phyloP scores from a whole-genome alignment of 768 basidiomycete species.

The Omphalotus guepiniiformis region DNA sequence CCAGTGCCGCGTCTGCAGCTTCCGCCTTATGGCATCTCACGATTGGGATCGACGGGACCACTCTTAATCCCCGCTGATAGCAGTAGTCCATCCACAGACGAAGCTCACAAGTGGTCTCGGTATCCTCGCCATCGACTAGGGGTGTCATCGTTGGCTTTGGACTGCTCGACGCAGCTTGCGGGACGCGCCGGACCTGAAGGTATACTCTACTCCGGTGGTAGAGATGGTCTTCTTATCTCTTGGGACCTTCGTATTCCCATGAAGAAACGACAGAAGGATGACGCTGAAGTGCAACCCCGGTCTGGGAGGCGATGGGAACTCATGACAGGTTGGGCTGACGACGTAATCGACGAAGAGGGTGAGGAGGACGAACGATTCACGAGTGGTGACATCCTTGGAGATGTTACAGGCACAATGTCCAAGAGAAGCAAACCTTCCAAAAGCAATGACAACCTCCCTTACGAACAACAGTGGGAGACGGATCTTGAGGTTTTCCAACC shows the following conservation, averaged over 20 bases:
- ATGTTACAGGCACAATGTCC: conserved; percentile 39
- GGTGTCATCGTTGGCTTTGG: conserved; percentile 82
- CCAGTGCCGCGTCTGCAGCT: conserved; percentile 64
- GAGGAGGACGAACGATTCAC: conserved; percentile 57
- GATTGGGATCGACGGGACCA: conserved; percentile 67
- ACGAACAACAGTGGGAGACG: conserved; percentile 78
- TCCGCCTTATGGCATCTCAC: conserved; percentile 58
- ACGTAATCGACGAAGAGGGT: conserved; percentile 57
- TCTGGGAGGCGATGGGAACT: conserved; percentile 62
- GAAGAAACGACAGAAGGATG: conserved; percentile 38
- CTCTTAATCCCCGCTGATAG: conserved; percentile 45
- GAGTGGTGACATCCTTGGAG: conserved; percentile 76
- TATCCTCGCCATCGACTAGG: conserved; percentile 87
- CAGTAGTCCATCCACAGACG: conserved; percentile 19
- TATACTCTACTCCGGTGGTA: conserved; percentile 84
- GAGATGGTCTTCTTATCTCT: conserved; percentile 83
- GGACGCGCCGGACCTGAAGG: conserved; percentile 70
- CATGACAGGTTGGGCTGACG: conserved; percentile 82
- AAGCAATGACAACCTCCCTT: conserved; percentile 41
- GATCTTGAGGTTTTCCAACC: conserved; percentile 51
- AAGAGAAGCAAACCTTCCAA: conserved; percentile 33
- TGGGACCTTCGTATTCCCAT: conserved; percentile 80
- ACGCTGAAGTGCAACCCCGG: conserved; percentile 17
- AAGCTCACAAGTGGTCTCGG: conserved; percentile 21
- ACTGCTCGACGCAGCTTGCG: conserved; percentile 73